phyloP scores from a whole-genome alignment of 495 filamentous ascomycete genomes.

The Sphaerosporella brunnea region DNA sequence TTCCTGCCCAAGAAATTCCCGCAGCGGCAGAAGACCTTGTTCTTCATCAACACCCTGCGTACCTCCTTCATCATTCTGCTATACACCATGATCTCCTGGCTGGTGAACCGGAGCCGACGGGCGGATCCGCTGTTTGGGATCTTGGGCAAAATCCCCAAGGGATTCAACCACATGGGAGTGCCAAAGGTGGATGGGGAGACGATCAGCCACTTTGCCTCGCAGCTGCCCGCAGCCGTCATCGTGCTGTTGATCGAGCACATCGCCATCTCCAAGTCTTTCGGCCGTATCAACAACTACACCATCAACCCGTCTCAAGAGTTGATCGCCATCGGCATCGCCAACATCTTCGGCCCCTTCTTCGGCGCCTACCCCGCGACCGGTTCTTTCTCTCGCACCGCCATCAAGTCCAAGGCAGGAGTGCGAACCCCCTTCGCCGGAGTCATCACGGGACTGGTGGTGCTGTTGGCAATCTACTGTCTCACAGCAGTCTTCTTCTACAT shows the following conservation, averaged over 20 bases:
- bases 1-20: conserved; percentile 51
- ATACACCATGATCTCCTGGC: conserved; percentile 80
- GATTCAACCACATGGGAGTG: conserved; percentile 26
- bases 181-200: conserved; percentile 32
- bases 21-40: conserved; percentile 52
- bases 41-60: conserved; percentile 76
- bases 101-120: conserved; percentile 47
- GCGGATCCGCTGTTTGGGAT: conserved; percentile 44
- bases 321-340: conserved; percentile 83
- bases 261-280: conserved; percentile 96
- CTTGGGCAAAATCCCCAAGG: conserved; percentile 58
- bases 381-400: conserved; percentile 92
- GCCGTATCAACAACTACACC: conserved; percentile 92
- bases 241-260: conserved; percentile 92
- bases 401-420: conserved; percentile 95
- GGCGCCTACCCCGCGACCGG: conserved; percentile 90
- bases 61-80: conserved; percentile 85
- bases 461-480: conserved; percentile 87
- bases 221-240: conserved; percentile 69
- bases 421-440: conserved; percentile 82
- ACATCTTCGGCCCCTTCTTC: conserved; percentile 83
- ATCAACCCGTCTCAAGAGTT: conserved; percentile 95
- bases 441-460: conserved; percentile 73
- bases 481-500: conserved; percentile 92
- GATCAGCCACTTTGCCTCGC: conserved; percentile 40